Evolutionary conservation across 179 eudicot genomes (phyloP).

Genomic region (Gypsophila paniculata): DNA sequence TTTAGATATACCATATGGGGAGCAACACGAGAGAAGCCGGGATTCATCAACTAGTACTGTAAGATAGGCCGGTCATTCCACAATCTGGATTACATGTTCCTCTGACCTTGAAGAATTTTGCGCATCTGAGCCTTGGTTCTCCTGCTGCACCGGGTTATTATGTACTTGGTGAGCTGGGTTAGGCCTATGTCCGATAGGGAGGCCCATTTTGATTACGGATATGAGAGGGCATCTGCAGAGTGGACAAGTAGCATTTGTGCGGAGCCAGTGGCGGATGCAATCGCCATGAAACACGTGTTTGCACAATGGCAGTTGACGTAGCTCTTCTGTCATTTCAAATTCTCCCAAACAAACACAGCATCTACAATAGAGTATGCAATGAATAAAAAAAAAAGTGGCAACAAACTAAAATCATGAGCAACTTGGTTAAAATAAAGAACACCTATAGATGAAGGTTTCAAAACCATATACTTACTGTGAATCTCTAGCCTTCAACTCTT

Average conservation of each 20-base stretch:
- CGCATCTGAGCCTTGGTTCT: constrained; percentile 13
- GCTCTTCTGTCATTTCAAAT: constrained; percentile 65
- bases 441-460: not conserved
- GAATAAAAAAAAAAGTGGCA: constrained; percentile 5
- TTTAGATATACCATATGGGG: not conserved
- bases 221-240: constrained; percentile 63
- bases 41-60: not conserved
- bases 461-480: constrained; percentile 46
- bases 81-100: constrained; percentile 26
- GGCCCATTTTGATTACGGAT: constrained; percentile 19
- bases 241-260: constrained; percentile 68
- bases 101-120: constrained; percentile 15
- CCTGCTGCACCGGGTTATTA: constrained; percentile 11
- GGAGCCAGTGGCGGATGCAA: constrained; percentile 80
- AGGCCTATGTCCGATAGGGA: constrained; percentile 19
- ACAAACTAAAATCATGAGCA: not conserved
- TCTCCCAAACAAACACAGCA: constrained; percentile 96
- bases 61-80: constrained; percentile 1
- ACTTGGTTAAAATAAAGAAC: not conserved
- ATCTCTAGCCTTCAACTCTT: constrained; percentile 51
- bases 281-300: constrained; percentile 74
- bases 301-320: constrained; percentile 56
- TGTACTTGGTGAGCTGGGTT: not conserved
- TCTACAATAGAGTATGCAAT: constrained; percentile 28
- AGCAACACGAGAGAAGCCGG: too few species aligned